A percentile compares a stretch with the other conserved stretches of the same genome.
These are phyloP conservation scores for Phalaenopsis equestris DNA, from an alignment of 106 monocot species.

Conservation along the genomic window DNA sequence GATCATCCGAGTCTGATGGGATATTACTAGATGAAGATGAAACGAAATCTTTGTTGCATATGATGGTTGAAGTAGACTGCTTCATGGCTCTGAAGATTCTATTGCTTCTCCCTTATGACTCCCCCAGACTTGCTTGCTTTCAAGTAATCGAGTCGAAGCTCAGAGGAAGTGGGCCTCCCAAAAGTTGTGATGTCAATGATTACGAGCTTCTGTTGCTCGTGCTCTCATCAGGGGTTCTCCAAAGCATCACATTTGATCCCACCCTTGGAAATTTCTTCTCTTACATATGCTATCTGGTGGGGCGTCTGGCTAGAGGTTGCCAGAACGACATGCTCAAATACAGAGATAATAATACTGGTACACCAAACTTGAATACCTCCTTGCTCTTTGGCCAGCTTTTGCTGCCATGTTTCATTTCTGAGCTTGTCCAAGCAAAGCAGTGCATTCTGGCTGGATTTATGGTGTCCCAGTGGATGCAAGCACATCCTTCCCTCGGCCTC, in stretches of 20 bases:
- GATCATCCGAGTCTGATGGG: constrained; percentile 21
- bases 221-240: constrained; percentile 46
- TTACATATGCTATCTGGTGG: constrained; percentile 58
- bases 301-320: constrained; percentile 39
- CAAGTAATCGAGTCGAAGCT: constrained; percentile 37
- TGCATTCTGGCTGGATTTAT: constrained; percentile 65
- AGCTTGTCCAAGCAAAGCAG: constrained; percentile 55
- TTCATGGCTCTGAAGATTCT: constrained; percentile 55
- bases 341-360: constrained; percentile 7
- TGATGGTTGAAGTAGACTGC: constrained; percentile 30
- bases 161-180: constrained; percentile 22
- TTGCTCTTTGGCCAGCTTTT: constrained; percentile 38
- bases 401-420: constrained; percentile 73
- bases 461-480: constrained; percentile 74
- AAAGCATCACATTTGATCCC: constrained; percentile 21
- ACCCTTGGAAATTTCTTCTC: constrained; percentile 43
- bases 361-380: constrained; percentile 3
- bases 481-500: constrained; percentile 43
- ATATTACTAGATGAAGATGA: constrained; percentile 61
- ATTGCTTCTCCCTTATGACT: constrained; percentile 56
- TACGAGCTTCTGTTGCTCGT: constrained; percentile 52
- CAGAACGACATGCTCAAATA: constrained; percentile 40
- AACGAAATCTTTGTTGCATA: constrained; percentile 35
- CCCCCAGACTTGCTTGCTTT: constrained; percentile 32
- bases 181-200: constrained; percentile 14